phyloP scores from a whole-genome alignment of 768 basidiomycete species.

The Astraeus odoratus region DNA sequence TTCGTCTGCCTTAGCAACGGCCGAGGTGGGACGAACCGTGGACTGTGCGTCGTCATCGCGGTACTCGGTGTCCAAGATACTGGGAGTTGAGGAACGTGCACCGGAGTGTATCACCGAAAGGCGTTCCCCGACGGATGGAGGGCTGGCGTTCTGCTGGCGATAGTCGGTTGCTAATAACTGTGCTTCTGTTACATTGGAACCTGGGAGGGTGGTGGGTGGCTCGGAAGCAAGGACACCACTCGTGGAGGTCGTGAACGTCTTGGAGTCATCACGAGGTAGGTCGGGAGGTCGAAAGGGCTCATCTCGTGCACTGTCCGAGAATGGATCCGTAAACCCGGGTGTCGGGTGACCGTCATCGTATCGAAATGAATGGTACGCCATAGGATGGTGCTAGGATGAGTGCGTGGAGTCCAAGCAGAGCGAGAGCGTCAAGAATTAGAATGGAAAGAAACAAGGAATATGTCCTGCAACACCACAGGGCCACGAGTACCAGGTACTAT shows the following conservation, averaged over 20 bases:
- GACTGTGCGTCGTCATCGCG: constrained; percentile 16
- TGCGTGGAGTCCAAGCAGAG: too few species aligned
- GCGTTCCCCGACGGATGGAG: constrained; percentile 7
- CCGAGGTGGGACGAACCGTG: constrained; percentile 8
- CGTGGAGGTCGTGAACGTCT: constrained; percentile 15
- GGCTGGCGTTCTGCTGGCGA: constrained; percentile 15
- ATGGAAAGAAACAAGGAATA: too few species aligned
- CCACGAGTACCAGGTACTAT: too few species aligned
- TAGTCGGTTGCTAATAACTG: constrained; percentile 22
- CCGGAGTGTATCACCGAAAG: constrained; percentile 16
- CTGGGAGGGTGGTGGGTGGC: constrained; percentile 2
- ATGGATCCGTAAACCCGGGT: constrained; percentile 17
- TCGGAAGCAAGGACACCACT: constrained; percentile 15
- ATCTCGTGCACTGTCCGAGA: constrained; percentile 18
- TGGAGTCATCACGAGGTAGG: constrained; percentile 13
- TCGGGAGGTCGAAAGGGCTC: constrained; percentile 14
- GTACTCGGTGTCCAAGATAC: constrained; percentile 13
- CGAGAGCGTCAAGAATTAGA: too few species aligned
- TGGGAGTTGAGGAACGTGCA: constrained; percentile 1
- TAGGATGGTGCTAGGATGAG: constrained; percentile 15
- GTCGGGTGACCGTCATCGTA: constrained; percentile 7
- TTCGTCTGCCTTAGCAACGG: constrained; percentile 20
- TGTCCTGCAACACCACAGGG: too few species aligned
- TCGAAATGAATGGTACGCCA: constrained; percentile 17
- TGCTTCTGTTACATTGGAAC: constrained; percentile 14